Conservation (phyloP, 2,329 filamentous ascomycete species). For the Sclerotinia nivalis region DNA sequence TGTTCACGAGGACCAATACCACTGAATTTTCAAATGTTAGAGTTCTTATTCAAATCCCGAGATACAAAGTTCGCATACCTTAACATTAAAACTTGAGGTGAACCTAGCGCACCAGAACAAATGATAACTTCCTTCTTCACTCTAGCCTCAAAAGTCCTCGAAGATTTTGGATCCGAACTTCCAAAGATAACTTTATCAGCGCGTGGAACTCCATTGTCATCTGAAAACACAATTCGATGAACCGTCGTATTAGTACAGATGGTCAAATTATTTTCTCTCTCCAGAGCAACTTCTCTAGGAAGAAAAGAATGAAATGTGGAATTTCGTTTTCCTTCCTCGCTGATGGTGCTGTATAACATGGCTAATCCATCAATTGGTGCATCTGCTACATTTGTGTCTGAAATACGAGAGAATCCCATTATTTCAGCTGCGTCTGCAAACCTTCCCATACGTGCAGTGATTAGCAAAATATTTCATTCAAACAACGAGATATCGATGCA, state of each 20-base stretch:
- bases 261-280: slow-evolving; percentile 19
- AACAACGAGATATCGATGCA: not conserved
- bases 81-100: slow-evolving; percentile 24
- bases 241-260: slow-evolving; percentile 22
- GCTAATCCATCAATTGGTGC: slow-evolving; percentile 20
- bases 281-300: slow-evolving; percentile 18
- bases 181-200: slow-evolving; percentile 11
- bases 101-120: slow-evolving; percentile 21
- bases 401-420: slow-evolving; percentile 17
- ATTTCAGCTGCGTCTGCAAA: slow-evolving; percentile 5
- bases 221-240: slow-evolving; percentile 19
- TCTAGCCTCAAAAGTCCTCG: slow-evolving; percentile 5
- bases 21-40: not conserved
- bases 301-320: slow-evolving; percentile 25
- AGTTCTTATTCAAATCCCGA: not conserved
- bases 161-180: not conserved
- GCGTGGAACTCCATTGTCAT: not conserved
- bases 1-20: slow-evolving; percentile 21
- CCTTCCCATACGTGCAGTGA: not conserved
- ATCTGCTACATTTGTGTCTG: slow-evolving; percentile 18
- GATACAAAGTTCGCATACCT: slow-evolving; percentile 3
- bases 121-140: slow-evolving; percentile 24
- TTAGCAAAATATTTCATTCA: not conserved
- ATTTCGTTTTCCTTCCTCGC: slow-evolving; percentile 16
- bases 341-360: slow-evolving; percentile 19